Conservation (phyloP, 768 basidiomycete genomes). For the Boletus bicolor region DNA sequence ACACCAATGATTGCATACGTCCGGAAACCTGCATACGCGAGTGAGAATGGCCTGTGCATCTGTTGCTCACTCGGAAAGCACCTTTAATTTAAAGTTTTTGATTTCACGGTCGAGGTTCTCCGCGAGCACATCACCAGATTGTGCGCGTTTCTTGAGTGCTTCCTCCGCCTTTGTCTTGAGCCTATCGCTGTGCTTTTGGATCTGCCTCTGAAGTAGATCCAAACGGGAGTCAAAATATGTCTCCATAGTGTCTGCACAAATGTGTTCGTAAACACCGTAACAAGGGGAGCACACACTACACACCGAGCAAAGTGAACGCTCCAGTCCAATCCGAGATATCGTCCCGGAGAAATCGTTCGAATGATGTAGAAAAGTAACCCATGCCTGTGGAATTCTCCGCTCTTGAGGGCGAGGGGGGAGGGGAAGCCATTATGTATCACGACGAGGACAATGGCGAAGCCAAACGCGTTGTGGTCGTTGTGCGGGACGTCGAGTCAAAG, state of each 20-base stretch:
- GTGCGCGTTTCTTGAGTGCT: conserved; percentile 60
- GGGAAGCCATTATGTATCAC: conserved; percentile 32
- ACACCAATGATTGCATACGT: conserved; percentile 72
- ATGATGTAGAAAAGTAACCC: conserved; percentile 63
- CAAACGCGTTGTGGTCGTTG: neutral
- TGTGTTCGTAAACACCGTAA: neutral
- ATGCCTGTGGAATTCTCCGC: conserved; percentile 32
- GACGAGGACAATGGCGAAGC: conserved; percentile 17
- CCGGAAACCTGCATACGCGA: conserved; percentile 57
- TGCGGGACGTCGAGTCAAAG: conserved; percentile 8
- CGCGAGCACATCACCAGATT: conserved; percentile 58
- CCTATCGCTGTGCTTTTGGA: conserved; percentile 83
- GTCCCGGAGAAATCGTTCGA: conserved; percentile 73
- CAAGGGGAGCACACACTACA: conserved; percentile 18
- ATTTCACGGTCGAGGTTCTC: conserved; percentile 85
- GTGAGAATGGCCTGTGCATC: conserved; percentile 3
- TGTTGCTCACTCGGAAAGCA: conserved; percentile 27
- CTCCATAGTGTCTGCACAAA: conserved; percentile 76
- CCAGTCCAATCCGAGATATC: conserved; percentile 75
- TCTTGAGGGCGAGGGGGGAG: conserved; percentile 38
- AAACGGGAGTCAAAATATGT: conserved; percentile 93
- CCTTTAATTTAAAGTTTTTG: conserved; percentile 84
- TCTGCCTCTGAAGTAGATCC: conserved; percentile 75
- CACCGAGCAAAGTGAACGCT: conserved; percentile 85
- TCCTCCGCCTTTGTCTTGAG: conserved; percentile 82